phyloP scores from a whole-genome alignment of 805 yeast genomes.

The Barnettozyma vustinii region DNA sequence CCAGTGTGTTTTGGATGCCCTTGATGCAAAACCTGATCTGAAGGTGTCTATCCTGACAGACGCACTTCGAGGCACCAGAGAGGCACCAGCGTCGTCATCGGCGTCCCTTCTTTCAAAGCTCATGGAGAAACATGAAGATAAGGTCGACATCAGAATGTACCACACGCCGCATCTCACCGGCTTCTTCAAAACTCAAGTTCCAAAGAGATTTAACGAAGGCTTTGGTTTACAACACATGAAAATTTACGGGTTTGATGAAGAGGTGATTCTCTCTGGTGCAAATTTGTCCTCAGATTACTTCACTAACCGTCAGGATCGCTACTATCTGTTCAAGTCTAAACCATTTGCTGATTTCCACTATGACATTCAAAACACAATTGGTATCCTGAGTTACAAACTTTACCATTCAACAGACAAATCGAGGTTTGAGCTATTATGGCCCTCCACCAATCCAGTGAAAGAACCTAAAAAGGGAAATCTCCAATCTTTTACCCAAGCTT shows the following conservation, averaged over 20 bases:
- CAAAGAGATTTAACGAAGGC: conserved; percentile 85
- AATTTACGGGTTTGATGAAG: conserved; percentile 90
- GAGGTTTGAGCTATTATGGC: conserved; percentile 69
- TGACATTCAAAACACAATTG: conserved; percentile 60
- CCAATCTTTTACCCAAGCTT: conserved; percentile 45
- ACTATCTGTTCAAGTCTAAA: conserved; percentile 60
- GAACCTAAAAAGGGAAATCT: conserved; percentile 59
- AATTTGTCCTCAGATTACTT: conserved; percentile 89
- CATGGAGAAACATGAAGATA: conserved; percentile 54
- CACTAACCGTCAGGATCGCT: conserved; percentile 91
- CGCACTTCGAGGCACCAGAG: conserved; percentile 89
- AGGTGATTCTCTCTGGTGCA: conserved; percentile 85
- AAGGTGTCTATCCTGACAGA: conserved; percentile 74
- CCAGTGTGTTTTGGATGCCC: conserved; percentile 53
- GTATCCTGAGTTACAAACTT: conserved; percentile 67
- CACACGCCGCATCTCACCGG: conserved; percentile 86
- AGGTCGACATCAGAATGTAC: conserved; percentile 79
- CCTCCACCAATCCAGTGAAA: conserved; percentile 53
- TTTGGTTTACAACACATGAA: conserved; percentile 96
- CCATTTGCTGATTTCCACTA: conserved; percentile 68
- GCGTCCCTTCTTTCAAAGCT: conserved; percentile 70
- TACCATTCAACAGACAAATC: conserved; percentile 37
- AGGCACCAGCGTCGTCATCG: conserved; percentile 70
- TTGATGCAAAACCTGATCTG: conserved; percentile 52
- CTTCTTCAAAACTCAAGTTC: conserved; percentile 56